Percentiles rank a stretch among this genome's conserved stretches.
These are phyloP conservation scores for Scheffersomyces ergatensis DNA, from an alignment of 805 yeast genomes.

Conservation along the genomic window DNA sequence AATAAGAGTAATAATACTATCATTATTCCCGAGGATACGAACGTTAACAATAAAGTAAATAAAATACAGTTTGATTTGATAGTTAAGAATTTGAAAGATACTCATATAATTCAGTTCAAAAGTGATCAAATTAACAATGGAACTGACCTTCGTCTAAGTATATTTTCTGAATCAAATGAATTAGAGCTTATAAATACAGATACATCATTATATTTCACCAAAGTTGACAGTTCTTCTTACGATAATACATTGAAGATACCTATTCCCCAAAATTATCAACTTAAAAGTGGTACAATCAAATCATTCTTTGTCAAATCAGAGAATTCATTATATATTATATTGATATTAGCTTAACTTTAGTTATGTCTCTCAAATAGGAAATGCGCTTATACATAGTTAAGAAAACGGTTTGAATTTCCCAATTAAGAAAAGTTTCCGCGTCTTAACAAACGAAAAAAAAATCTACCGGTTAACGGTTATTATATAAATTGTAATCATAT, in stretches of 20 bases:
- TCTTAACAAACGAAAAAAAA: too few relatives aligned
- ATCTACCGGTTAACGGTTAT: neutral
- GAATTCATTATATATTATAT: slow-evolving; percentile 12
- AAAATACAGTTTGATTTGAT: neutral
- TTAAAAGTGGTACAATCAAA: slow-evolving; percentile 2
- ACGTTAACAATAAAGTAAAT: too few relatives aligned
- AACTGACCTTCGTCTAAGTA: neutral
- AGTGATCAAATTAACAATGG: neutral
- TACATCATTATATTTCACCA: slow-evolving; percentile 9
- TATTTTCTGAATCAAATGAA: slow-evolving; percentile 1
- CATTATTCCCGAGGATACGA: too few relatives aligned
- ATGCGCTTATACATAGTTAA: too few relatives aligned
- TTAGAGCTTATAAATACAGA: slow-evolving; percentile 12
- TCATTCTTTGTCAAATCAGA: slow-evolving; percentile 13
- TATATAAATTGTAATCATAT: too few relatives aligned
- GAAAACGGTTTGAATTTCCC: too few relatives aligned
- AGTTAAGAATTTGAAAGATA: neutral
- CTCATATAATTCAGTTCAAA: neutral
- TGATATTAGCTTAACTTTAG: too few relatives aligned
- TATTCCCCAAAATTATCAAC: slow-evolving; percentile 3
- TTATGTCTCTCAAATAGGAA: slow-evolving; percentile 1
- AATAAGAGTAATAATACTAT: too few relatives aligned
- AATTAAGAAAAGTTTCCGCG: too few relatives aligned
- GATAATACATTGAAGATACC: slow-evolving; percentile 7
- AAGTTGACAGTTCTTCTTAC: neutral